A percentile compares a stretch with the other conserved stretches of the same genome.
Conservation (phyloP, 305 asterid species). For the Rubia balearica region DNA sequence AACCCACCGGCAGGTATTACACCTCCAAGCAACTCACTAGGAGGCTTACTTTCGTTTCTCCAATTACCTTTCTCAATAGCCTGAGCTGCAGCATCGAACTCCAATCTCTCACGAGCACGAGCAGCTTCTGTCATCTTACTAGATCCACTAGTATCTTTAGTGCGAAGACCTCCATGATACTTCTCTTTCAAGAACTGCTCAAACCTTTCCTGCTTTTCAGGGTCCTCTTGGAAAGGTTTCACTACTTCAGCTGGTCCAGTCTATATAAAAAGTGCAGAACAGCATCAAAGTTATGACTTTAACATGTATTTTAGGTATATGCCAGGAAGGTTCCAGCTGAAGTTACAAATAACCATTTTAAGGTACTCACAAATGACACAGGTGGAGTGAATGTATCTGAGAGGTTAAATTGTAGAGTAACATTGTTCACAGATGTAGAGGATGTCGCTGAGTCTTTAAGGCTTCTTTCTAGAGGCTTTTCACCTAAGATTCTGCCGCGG, state of each 20-base stretch:
- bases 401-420: conserved; percentile 63
- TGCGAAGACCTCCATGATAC: conserved; percentile 86
- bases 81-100: conserved; percentile 79
- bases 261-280: conserved; percentile 31
- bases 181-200: conserved; percentile 97
- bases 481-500: conserved; percentile 86
- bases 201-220: conserved; percentile 78
- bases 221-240: conserved; percentile 69
- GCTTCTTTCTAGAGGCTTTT: conserved; percentile 70
- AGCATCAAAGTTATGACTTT: conserved; percentile 8
- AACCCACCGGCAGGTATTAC: conserved; percentile 44
- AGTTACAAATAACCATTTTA: neutral
- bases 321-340: neutral
- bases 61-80: conserved; percentile 48
- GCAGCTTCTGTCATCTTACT: conserved; percentile 89
- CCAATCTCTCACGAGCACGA: conserved; percentile 96
- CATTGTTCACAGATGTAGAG: conserved; percentile 45
- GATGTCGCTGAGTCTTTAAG: conserved; percentile 41
- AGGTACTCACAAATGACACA: conserved; percentile 60
- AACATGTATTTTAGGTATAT: neutral
- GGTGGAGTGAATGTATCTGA: conserved; percentile 82
- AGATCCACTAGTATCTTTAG: conserved; percentile 75
- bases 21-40: conserved; percentile 46
- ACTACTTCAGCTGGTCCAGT: conserved; percentile 42
- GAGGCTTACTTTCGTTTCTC: conserved; percentile 36